Conservation (phyloP, 2,329 filamentous ascomycete species). For the Xylariaceae sp. region DNA sequence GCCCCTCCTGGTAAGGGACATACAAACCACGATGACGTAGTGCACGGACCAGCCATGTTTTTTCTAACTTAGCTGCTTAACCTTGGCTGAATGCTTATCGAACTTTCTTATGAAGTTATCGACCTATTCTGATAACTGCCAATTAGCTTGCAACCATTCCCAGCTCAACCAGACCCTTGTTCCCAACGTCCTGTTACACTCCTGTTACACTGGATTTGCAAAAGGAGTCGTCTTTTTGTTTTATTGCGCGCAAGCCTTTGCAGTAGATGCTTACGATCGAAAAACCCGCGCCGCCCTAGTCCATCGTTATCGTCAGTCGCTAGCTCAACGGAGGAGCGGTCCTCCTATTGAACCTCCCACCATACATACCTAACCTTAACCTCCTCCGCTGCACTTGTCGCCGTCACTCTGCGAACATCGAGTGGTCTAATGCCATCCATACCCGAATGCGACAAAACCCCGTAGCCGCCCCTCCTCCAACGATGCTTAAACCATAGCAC, state of each 20-base stretch:
- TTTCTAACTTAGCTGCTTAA: neutral
- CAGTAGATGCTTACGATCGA: conserved; percentile 6
- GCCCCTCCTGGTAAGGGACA: too few relatives aligned
- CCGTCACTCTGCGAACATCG: too few relatives aligned
- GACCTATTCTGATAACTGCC: conserved; percentile 1
- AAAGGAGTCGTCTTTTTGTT: conserved; percentile 10
- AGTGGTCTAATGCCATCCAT: conserved; percentile 10
- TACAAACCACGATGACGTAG: conserved; percentile 18
- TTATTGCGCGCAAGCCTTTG: conserved; percentile 19
- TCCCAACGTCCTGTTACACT: conserved; percentile 5
- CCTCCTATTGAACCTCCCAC: too few relatives aligned
- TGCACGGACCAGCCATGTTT: conserved; percentile 10
- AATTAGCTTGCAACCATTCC: conserved; percentile 16
- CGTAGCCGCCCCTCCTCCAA: conserved; percentile 9
- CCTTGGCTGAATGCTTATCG: neutral
- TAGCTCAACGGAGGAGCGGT: too few relatives aligned
- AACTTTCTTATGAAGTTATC: conserved; percentile 9
- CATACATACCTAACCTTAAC: too few relatives aligned
- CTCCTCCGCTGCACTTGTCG: too few relatives aligned
- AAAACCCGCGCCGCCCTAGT: too few relatives aligned
- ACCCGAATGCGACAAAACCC: conserved; percentile 10
- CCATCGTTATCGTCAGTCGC: too few relatives aligned
- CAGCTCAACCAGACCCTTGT: conserved; percentile 11
- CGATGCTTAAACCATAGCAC: conserved; percentile 19
- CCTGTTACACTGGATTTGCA: conserved; percentile 6